Base-by-base conservation (phyloP, 2,329 filamentous ascomycete species). In the Cladosporium sp. region DNA sequence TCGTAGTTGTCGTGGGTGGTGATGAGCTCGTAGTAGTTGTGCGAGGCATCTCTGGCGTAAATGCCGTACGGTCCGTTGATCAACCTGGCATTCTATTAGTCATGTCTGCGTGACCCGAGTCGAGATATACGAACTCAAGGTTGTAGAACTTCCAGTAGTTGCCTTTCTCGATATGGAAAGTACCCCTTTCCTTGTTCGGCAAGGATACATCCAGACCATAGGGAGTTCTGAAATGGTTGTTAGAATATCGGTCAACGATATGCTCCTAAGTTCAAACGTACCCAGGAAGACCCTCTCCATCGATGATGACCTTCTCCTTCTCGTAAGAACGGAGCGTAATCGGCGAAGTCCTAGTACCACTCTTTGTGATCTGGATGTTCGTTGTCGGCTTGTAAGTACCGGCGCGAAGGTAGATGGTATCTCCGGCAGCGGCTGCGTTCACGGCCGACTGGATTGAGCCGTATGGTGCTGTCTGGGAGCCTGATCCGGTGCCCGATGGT, bases 291-390 rank as follows among this genome's bases (percentile, higher is more conserved):
- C 67, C 71, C 56, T 84, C 82, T 39, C 82, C 82, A 68, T 84
- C 79, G 18, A 84, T 76, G 63, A 81, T 76, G 2, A 82, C 81
- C 49, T 77, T 77, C 67, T 84, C 82, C 6, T 70, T 71, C 13
- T 75, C 71, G 65, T 83, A 84, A 0, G 81, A 75, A 16, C 75
- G 74, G 32, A 84, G 70, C 0, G 79, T 81, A 57, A 80, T 80
- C 1, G 80, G 81, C 1, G 76, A 72, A 0, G 76, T 73, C 16
- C 74, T 68, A 0, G 77, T 81, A 28, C 82, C 82, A 36, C 77
- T 79, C 64, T 80, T 80, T 51, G 74, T 79, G 71, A 84, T 77
- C 68, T 83, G 80, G 54, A 84, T 81, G 70, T 84, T 84, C 39
- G 76, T 78, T 0, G 79, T 79, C 0, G 78, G 79, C 48, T 76